Percentiles rank a stretch among this genome's conserved stretches.
Conservation (phyloP, 495 filamentous ascomycete species). For the Aspergillus kassunensis region DNA sequence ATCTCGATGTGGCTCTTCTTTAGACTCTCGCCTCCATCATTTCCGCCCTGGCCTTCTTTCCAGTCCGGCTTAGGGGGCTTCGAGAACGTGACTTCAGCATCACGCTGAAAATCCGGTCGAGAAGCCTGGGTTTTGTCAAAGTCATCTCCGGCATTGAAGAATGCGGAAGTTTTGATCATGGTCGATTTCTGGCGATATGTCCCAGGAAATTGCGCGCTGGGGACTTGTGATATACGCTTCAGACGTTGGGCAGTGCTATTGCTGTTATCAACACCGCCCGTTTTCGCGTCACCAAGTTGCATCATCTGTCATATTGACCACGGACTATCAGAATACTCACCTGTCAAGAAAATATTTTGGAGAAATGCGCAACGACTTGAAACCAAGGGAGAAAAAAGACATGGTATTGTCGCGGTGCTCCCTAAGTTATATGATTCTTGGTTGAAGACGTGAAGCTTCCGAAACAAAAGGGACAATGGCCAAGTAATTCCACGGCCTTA, state of each 20-base stretch:
- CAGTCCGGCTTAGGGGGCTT: slow-evolving; percentile 72
- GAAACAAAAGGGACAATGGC: not conserved
- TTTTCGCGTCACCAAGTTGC: not conserved
- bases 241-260: not conserved
- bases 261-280: not conserved
- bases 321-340: not conserved
- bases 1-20: slow-evolving; percentile 68
- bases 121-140: slow-evolving; percentile 73
- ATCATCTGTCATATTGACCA: not conserved
- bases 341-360: not conserved
- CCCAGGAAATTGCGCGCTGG: not conserved
- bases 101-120: slow-evolving; percentile 60
- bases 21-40: slow-evolving; percentile 52
- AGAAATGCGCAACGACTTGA: not conserved
- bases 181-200: not conserved
- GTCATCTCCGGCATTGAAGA: slow-evolving; percentile 46
- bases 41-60: slow-evolving; percentile 74
- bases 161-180: slow-evolving; percentile 21
- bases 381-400: not conserved
- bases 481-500: not conserved
- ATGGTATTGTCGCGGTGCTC: not conserved
- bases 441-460: not conserved
- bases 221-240: not conserved
- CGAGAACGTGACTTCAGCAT: slow-evolving; percentile 54
- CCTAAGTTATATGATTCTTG: not conserved